Percentiles rank a stretch among this genome's conserved stretches.
phyloP scores from a whole-genome alignment of 192 early-diverging fungal genomes.

The Coemansia sp. region DNA sequence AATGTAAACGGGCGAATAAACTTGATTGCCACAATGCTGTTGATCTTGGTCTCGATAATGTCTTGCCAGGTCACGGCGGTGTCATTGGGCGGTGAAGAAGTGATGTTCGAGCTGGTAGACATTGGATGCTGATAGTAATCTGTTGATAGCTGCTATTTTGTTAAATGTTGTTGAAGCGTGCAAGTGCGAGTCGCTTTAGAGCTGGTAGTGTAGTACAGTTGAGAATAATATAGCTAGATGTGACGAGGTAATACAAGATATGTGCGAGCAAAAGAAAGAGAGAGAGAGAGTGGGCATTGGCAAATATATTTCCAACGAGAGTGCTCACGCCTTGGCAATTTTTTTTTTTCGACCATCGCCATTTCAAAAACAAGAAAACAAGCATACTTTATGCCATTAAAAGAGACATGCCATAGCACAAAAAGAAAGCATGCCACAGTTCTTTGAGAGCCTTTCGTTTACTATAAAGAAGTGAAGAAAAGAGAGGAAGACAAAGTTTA shows the following conservation, averaged over 20 bases:
- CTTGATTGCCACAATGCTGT: constrained; percentile 48
- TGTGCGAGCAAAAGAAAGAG: background rate
- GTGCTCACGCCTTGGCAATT: background rate
- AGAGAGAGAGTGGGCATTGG: background rate
- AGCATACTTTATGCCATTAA: background rate
- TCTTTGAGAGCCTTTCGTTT: background rate
- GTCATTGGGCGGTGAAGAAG: background rate
- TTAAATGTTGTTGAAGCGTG: no score
- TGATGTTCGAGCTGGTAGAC: background rate
- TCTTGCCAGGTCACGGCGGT: constrained; percentile 22
- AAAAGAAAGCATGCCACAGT: background rate
- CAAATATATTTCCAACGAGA: background rate
- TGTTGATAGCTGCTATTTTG: background rate
- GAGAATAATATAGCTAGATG: no score
- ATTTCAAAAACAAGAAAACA: no score
- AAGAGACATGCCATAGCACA: background rate
- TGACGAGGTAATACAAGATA: background rate
- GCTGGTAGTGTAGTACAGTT: background rate
- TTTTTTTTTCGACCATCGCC: no score
- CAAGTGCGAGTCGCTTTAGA: no score
- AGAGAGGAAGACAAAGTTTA: background rate
- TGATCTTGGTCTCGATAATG: constrained; percentile 30
- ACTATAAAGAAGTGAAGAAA: background rate
- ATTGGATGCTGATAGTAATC: background rate
- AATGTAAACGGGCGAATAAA: constrained; percentile 36